A percentile compares a stretch with the other conserved stretches of the same genome.
These are phyloP conservation scores for Candida sanyaensis DNA, from an alignment of 1,139 yeast genomes.

Conservation along the genomic window DNA sequence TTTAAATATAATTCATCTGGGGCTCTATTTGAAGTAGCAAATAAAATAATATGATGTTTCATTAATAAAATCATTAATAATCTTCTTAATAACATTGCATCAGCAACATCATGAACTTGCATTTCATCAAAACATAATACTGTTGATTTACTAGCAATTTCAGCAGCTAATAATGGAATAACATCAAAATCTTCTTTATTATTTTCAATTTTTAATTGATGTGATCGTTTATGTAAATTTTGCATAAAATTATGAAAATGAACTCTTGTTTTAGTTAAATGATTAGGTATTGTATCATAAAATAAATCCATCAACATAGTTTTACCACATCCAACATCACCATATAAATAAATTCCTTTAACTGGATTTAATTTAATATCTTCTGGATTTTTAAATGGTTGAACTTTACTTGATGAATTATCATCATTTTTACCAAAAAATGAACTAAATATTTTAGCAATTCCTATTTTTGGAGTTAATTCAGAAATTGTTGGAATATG, in stretches of 20 bases:
- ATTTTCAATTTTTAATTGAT: conserved; percentile 64
- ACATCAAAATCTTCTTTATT: conserved; percentile 71
- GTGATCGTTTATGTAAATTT: conserved; percentile 82
- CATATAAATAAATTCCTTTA: conserved; percentile 89
- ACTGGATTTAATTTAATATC: conserved; percentile 23
- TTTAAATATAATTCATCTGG: conserved; percentile 92
- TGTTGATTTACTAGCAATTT: conserved; percentile 73
- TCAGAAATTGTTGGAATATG: conserved; percentile 48
- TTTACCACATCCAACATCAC: conserved; percentile 98
- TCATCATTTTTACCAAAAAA: conserved; percentile 25
- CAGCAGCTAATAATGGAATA: conserved; percentile 81
- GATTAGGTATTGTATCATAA: conserved; percentile 76
- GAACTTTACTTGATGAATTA: not conserved
- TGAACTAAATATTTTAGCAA: conserved; percentile 38
- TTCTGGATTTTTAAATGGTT: conserved; percentile 17
- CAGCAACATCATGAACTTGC: conserved; percentile 96
- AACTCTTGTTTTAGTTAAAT: conserved; percentile 73
- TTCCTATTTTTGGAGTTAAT: conserved; percentile 50
- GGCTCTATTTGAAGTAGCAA: conserved; percentile 93
- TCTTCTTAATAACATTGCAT: conserved; percentile 91
- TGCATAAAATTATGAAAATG: conserved; percentile 99
- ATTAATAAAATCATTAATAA: conserved; percentile 62
- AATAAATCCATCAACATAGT: conserved; percentile 98
- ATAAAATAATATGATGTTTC: conserved; percentile 71
- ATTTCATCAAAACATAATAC: conserved; percentile 94